Evolutionary conservation across 2,329 filamentous ascomycete species (phyloP).

Genomic region (Aspergillus novofumigatus): DNA sequence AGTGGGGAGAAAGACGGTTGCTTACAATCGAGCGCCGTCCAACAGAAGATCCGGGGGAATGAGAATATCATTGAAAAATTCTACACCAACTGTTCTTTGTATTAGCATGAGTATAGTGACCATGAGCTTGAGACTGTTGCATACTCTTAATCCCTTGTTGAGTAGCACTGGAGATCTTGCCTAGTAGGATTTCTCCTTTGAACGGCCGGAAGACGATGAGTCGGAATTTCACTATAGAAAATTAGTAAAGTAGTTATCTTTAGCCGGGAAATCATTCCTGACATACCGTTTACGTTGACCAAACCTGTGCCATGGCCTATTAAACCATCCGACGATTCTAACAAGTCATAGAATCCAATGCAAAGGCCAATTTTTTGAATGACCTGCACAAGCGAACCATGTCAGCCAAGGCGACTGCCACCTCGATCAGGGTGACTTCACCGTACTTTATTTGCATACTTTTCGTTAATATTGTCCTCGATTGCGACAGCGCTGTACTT

Average conservation of each 20-base stretch:
- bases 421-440: not conserved
- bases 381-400: constrained; percentile 46
- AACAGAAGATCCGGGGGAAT: constrained; percentile 72
- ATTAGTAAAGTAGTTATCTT: not conserved
- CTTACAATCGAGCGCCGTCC: constrained; percentile 71
- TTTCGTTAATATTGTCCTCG: constrained; percentile 94
- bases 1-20: constrained; percentile 8
- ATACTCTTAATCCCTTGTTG: constrained; percentile 67
- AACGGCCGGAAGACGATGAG: constrained; percentile 93
- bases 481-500: constrained; percentile 77
- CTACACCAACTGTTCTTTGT: constrained; percentile 63
- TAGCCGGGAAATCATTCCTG: not conserved
- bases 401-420: not conserved
- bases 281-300: constrained; percentile 85
- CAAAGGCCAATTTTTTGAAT: constrained; percentile 94
- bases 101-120: constrained; percentile 10
- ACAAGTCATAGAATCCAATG: constrained; percentile 85
- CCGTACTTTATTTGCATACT: constrained; percentile 84
- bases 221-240: constrained; percentile 73
- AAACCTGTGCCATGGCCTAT: constrained; percentile 90
- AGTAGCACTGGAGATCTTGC: constrained; percentile 72
- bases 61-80: constrained; percentile 93
- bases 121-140: constrained; percentile 18
- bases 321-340: constrained; percentile 84
- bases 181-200: constrained; percentile 86